A percentile compares a stretch with the other conserved stretches of the same genome.
Conservation (phyloP, 169 alveolate genomes). For the Plasmodium fragile region DNA sequence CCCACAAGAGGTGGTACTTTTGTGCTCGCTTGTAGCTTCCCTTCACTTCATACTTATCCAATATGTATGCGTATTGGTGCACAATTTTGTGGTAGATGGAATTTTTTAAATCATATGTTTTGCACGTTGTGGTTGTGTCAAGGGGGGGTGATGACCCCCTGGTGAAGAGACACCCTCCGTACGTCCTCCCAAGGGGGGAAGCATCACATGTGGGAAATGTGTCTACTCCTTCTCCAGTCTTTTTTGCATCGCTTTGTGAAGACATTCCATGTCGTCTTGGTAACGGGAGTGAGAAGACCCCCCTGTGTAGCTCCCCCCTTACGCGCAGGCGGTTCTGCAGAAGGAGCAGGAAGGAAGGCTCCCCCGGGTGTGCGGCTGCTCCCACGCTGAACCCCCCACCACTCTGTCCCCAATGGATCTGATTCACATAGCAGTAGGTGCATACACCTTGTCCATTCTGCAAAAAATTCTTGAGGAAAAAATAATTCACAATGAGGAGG, state of each 20-base stretch:
- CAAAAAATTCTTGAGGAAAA: conserved; percentile 20
- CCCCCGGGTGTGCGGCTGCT: background rate
- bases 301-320: background rate
- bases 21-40: background rate
- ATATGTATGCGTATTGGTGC: conserved; percentile 15
- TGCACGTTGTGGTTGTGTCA: background rate
- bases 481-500: conserved; percentile 31
- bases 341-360: background rate
- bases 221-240: background rate
- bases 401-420: background rate
- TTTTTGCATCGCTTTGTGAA: background rate
- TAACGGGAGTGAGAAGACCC: background rate
- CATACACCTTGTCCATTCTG: conserved; percentile 13
- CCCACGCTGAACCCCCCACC: background rate
- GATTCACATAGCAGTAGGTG: conserved; percentile 25
- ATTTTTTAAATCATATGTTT: conserved; percentile 8
- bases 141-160: background rate
- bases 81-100: conserved; percentile 10
- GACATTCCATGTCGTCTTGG: background rate
- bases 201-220: background rate
- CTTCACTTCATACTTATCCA: conserved; percentile 15
- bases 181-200: background rate
- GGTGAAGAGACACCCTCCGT: conserved; percentile 2
- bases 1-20: conserved; percentile 7
- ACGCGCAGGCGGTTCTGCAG: background rate